A percentile compares a stretch with the other conserved stretches of the same genome.
These are phyloP conservation scores for Pseudocercospora crystallina DNA, from an alignment of 2,329 filamentous ascomycete species.

Conservation along the genomic window DNA sequence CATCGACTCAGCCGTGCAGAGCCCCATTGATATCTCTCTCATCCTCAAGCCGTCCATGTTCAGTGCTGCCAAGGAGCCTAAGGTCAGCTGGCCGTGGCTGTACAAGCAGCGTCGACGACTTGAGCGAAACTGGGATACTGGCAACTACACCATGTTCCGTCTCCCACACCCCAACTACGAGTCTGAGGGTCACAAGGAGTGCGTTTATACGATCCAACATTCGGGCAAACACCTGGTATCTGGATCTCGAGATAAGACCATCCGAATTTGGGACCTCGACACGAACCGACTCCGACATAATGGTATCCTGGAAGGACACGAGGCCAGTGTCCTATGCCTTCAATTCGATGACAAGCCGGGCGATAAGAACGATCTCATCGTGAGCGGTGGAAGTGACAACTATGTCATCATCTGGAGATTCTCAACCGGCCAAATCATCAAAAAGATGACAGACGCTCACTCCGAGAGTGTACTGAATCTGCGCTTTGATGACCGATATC, in stretches of 20 bases:
- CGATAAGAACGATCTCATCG: slow-evolving; percentile 78
- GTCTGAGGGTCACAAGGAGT: slow-evolving; percentile 83
- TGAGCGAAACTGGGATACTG: slow-evolving; percentile 88
- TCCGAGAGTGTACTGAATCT: slow-evolving; percentile 90
- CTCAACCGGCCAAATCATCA: slow-evolving; percentile 80
- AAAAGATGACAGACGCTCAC: slow-evolving; percentile 75
- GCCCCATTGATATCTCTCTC: not conserved
- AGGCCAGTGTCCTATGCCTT: slow-evolving; percentile 85
- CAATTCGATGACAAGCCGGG: slow-evolving; percentile 84
- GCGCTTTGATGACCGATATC: slow-evolving; percentile 83
- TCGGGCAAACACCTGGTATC: slow-evolving; percentile 83
- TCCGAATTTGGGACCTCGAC: slow-evolving; percentile 87
- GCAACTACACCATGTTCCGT: slow-evolving; percentile 81
- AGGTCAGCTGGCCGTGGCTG: slow-evolving; percentile 88
- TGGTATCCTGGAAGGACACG: slow-evolving; percentile 67
- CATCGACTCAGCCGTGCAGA: not conserved
- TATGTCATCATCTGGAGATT: slow-evolving; percentile 91
- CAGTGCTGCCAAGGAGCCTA: slow-evolving; percentile 46
- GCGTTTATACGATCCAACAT: slow-evolving; percentile 93
- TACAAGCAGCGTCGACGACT: slow-evolving; percentile 83
- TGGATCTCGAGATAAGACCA: slow-evolving; percentile 82
- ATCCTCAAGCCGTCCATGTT: slow-evolving; percentile 19
- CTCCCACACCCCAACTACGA: slow-evolving; percentile 79
- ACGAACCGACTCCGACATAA: slow-evolving; percentile 70
- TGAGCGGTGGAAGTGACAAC: slow-evolving; percentile 91